Evolutionary conservation across 768 basidiomycete genomes (phyloP), one percentile per base, ranked within the genome.

Genomic region (Dictyophora rubrovolvata): DNA sequence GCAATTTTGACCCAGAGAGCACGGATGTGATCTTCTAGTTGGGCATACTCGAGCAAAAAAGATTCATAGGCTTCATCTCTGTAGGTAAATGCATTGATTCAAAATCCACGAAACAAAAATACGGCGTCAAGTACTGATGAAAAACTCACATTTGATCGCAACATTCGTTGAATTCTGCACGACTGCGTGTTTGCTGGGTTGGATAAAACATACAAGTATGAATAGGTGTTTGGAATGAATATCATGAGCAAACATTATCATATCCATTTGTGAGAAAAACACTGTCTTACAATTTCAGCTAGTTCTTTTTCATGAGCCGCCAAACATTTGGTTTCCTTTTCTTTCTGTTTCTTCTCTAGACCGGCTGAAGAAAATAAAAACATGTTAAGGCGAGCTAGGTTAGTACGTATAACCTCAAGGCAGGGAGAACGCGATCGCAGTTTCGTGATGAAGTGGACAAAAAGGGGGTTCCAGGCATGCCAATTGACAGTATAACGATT

Each of bases 141-240:
- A 7, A 18, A 18, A 55, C 56, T n/a, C 34, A 58, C 56, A 48
- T 49, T 42, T 58, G 33, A 46, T 49, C 56, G 48, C 56, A 58
- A 20, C 23, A 52, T 14, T 50, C 48, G 28, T 33, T 58, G 48
- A 58, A 51, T 51, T 52, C 56, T 17, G 16, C n/a, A n/a, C 48
- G n/a, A 51, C 16, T 14, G n/a, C 49, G 56, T 12, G 49, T 50
- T 18, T 28, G 48, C 56, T 58, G 49, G 14, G 23, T 1, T 37
- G 14, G 14, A 37, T n/a, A n/a, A n/a, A n/a, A n/a, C n/a, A n/a
- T n/a, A n/a, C n/a, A n/a, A n/a, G n/a, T n/a, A n/a, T n/a, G n/a
- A n/a, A n/a, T n/a, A n/a, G n/a, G n/a, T n/a, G n/a, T 8, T 37
- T 37, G 55, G n/a, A 28, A 4, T 28, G n/a, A 20, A n/a, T n/a